Evolutionary conservation across 768 basidiomycete genomes (phyloP), one percentile per base, ranked within the genome.

Genomic region (Suillus placidus): DNA sequence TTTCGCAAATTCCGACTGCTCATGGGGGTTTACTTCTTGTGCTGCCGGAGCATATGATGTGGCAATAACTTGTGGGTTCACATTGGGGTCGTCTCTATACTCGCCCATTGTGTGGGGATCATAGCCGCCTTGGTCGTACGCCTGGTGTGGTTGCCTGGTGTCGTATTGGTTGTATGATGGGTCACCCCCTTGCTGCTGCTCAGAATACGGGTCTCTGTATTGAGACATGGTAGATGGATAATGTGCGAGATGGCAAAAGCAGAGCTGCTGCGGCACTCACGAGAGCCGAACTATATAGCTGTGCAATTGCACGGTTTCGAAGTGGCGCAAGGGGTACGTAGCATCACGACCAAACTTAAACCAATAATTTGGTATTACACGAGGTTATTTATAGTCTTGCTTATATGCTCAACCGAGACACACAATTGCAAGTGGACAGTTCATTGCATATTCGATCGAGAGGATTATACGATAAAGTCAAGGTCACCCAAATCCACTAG

Each of bases 121-220:
- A 37, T 71, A 78, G 35, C 77, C 84, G 34, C 77, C 80, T 64
- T 84, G 84, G 64, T 87, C 85, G 70, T 89, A 87, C 0, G 84
- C 78, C 42, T 83, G 81, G 62, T 87, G 84, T 18, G 83, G 82
- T 68, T 80, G 79, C 52, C 74, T 68, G 38, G 71, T 66, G 66
- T 70, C 67, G 71, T 88, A 89, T 34, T 86, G 80, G 72, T 85
- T 83, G 72, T 80, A 83, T 42, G 73, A 73, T 3, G 77, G 69
- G 35, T 82, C 77, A 40, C 68, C 70, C n/a, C 69, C 73, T 56
- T 70, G 69, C 60, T 73, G 78, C 37, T 42, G 58, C 60, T 74
- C 79, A 66, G 80, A 66, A 71, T 88, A 85, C 26, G 87, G 86
- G 73, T 89, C 86, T 65, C 77, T 80, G 75, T 88, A 87, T 13